Conservation (phyloP, 2,329 filamentous ascomycete genomes). For the Fusarium redolens region DNA sequence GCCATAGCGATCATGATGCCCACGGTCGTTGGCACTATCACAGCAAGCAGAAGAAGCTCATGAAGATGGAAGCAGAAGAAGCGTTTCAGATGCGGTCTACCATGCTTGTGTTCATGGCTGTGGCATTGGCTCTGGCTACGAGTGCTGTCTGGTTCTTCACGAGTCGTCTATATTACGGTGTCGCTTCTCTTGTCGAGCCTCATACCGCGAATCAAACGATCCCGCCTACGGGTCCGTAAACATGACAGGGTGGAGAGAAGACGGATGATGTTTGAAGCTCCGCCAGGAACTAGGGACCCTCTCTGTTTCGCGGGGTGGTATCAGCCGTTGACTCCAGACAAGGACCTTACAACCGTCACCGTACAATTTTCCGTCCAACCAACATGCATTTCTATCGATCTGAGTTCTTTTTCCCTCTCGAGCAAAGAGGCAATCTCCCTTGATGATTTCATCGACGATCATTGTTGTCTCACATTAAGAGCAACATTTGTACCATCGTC, state of each 20-base stretch:
- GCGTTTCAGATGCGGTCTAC: constrained; percentile 69
- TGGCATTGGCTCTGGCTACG: constrained; percentile 36
- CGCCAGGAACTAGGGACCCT: neutral
- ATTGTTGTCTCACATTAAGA: constrained; percentile 1
- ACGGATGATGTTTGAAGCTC: neutral
- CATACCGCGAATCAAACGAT: constrained; percentile 11
- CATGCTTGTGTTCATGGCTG: constrained; percentile 63
- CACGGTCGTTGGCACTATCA: constrained; percentile 60
- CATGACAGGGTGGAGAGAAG: neutral
- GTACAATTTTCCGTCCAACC: neutral
- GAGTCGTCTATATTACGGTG: constrained; percentile 26
- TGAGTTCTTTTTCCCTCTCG: neutral
- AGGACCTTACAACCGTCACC: neutral
- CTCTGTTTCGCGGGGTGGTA: constrained; percentile 5
- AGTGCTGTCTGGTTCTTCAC: constrained; percentile 28
- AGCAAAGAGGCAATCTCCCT: neutral
- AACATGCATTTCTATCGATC: neutral
- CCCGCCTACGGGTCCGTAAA: constrained; percentile 10
- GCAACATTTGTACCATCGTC: neutral
- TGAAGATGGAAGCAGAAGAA: constrained; percentile 71
- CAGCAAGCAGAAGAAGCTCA: constrained; percentile 68
- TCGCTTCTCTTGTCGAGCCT: constrained; percentile 20
- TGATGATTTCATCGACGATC: neutral
- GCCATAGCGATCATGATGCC: constrained; percentile 36
- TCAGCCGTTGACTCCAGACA: neutral